Conservation (phyloP, 2,329 filamentous ascomycete genomes). For the Helotiales sp. region DNA sequence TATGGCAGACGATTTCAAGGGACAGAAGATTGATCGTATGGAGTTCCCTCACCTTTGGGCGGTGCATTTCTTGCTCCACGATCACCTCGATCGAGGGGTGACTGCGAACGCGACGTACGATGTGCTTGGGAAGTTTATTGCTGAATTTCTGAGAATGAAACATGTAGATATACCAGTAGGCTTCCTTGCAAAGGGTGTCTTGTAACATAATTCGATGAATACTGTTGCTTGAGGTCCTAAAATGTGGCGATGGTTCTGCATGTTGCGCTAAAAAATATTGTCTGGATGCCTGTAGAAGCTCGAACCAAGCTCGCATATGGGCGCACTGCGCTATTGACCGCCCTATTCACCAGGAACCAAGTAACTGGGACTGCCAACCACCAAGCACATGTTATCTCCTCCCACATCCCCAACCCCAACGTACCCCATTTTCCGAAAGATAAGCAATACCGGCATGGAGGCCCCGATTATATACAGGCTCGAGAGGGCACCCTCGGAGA, state of each 20-base stretch:
- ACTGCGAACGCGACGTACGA: conserved; percentile 9
- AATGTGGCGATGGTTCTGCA: no score
- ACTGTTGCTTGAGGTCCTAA: no score
- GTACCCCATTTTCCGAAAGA: neutral
- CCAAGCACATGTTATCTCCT: neutral
- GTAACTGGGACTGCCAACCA: neutral
- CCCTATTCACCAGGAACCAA: no score
- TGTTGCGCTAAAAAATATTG: no score
- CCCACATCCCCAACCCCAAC: neutral
- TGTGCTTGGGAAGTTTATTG: conserved; percentile 10
- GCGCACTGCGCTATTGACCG: no score
- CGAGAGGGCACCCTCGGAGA: neutral
- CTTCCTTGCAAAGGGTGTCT: neutral
- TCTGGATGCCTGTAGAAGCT: no score
- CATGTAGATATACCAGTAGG: conserved; percentile 10
- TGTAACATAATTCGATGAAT: neutral
- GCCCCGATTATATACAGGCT: neutral
- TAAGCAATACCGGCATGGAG: neutral
- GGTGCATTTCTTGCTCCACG: conserved; percentile 27
- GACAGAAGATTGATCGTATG: conserved; percentile 30
- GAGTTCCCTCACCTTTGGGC: conserved; percentile 17
- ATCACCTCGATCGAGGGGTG: conserved; percentile 17
- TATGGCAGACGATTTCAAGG: conserved; percentile 23
- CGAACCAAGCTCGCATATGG: no score
- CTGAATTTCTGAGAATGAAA: conserved; percentile 12